These are phyloP conservation scores for Hanseniaspora pseudoguilliermondii DNA, from an alignment of 805 yeast genomes.

Conservation along the genomic window DNA sequence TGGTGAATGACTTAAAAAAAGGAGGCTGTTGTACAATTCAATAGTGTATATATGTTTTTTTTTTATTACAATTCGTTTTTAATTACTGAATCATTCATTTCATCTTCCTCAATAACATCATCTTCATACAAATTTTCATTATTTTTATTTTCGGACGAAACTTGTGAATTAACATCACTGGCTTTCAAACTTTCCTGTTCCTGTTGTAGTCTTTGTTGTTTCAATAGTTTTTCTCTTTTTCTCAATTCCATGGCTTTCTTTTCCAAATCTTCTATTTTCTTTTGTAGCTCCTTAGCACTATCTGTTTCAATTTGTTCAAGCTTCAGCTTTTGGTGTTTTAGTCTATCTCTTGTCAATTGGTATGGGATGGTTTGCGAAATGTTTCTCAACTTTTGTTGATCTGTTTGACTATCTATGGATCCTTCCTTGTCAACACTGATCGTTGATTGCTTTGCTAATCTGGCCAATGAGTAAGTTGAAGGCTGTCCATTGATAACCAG, in stretches of 20 bases:
- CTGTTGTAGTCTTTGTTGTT: conserved; percentile 15
- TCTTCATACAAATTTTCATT: neutral
- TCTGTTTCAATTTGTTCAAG: conserved; percentile 68
- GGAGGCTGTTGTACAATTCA: conserved; percentile 29
- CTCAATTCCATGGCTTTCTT: conserved; percentile 62
- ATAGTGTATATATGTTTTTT: neutral
- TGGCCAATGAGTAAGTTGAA: conserved; percentile 12
- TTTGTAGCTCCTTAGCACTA: conserved; percentile 59
- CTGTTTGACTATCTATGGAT: neutral
- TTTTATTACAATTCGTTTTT: neutral
- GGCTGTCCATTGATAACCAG: conserved; percentile 13
- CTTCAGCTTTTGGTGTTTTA: conserved; percentile 62
- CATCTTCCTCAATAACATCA: neutral
- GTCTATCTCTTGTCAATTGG: conserved; percentile 62
- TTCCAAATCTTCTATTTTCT: conserved; percentile 64
- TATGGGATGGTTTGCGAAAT: conserved; percentile 80
- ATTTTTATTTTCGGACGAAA: neutral
- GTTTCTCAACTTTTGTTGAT: conserved; percentile 53
- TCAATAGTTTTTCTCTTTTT: conserved; percentile 45
- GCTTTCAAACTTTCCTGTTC: neutral
- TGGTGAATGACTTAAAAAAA: conserved; percentile 38
- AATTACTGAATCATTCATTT: conserved; percentile 1
- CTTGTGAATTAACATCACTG: neutral
- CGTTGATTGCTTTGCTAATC: neutral
- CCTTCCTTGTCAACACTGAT: neutral